A percentile compares a stretch with the other conserved stretches of the same genome.
These are phyloP conservation scores for Populus nigra DNA, from an alignment of 345 rosid species.

Conservation along the genomic window DNA sequence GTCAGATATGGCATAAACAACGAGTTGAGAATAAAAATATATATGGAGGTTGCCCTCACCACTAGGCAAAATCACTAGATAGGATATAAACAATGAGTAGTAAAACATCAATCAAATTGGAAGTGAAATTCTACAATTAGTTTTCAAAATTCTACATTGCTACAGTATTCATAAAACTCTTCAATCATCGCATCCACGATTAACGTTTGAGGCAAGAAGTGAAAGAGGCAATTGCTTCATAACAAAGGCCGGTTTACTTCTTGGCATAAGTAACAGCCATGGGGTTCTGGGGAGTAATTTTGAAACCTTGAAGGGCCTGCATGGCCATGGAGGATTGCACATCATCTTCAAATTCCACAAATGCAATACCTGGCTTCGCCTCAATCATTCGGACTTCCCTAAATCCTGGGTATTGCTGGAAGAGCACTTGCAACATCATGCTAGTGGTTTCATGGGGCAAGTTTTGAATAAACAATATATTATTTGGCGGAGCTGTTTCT, in stretches of 20 bases:
- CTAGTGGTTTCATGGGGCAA: constrained; percentile 84
- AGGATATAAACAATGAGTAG: background rate
- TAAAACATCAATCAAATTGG: background rate
- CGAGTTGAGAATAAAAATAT: background rate
- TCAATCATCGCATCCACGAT: background rate
- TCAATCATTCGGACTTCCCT: constrained; percentile 89
- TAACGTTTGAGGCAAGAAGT: background rate
- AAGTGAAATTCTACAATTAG: background rate
- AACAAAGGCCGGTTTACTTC: constrained; percentile 41
- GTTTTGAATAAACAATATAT: constrained; percentile 83
- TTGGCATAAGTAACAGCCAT: constrained; percentile 89
- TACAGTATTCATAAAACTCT: constrained; percentile 1
- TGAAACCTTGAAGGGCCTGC: constrained; percentile 90
- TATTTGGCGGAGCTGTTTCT: constrained; percentile 73
- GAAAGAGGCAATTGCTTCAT: background rate
- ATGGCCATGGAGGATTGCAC: constrained; percentile 77
- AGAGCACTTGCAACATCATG: constrained; percentile 75
- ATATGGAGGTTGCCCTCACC: background rate
- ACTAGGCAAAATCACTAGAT: background rate
- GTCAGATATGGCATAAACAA: background rate
- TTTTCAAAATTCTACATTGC: constrained; percentile 2
- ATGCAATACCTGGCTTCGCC: constrained; percentile 94
- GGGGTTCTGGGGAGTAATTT: constrained; percentile 78
- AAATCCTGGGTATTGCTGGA: constrained; percentile 80
- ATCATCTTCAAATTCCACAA: constrained; percentile 86